These are phyloP conservation scores for Prunus davidiana DNA, from an alignment of 306 rosid genomes.

Conservation along the genomic window DNA sequence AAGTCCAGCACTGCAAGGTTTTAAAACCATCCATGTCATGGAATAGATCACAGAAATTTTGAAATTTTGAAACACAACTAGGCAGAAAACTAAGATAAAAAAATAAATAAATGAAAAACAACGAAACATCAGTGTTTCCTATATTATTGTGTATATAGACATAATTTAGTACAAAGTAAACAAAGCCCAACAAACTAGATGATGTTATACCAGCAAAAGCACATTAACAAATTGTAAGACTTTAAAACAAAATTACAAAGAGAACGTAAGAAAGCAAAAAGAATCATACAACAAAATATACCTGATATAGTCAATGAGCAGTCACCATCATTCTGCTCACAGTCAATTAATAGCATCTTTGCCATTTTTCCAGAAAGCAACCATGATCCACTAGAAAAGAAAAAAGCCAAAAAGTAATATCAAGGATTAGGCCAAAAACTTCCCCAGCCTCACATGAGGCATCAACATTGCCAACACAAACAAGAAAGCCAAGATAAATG, in stretches of 20 bases:
- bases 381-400: slow-evolving; percentile 71
- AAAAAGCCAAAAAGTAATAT: slow-evolving; percentile 9
- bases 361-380: slow-evolving; percentile 77
- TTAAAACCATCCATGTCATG: slow-evolving; percentile 32
- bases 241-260: not conserved
- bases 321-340: slow-evolving; percentile 68
- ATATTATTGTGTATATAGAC: not conserved
- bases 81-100: not conserved
- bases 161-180: slow-evolving; percentile 1
- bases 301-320: slow-evolving; percentile 73
- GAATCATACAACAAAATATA: slow-evolving; percentile 20
- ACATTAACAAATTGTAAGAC: not conserved
- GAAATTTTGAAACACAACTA: not conserved
- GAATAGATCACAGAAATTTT: not conserved
- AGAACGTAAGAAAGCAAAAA: slow-evolving; percentile 14
- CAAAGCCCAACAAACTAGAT: not conserved
- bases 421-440: slow-evolving; percentile 11
- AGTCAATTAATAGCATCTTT: slow-evolving; percentile 75
- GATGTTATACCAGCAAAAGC: not conserved
- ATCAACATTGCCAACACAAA: not conserved
- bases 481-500: not conserved
- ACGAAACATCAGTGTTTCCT: not conserved
- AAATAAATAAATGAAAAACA: not conserved
- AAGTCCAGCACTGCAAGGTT: slow-evolving; percentile 83
- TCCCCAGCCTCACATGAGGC: not conserved